Evolutionary conservation across 345 rosid genomes (phyloP).

Genomic region (Turnera subulata): DNA sequence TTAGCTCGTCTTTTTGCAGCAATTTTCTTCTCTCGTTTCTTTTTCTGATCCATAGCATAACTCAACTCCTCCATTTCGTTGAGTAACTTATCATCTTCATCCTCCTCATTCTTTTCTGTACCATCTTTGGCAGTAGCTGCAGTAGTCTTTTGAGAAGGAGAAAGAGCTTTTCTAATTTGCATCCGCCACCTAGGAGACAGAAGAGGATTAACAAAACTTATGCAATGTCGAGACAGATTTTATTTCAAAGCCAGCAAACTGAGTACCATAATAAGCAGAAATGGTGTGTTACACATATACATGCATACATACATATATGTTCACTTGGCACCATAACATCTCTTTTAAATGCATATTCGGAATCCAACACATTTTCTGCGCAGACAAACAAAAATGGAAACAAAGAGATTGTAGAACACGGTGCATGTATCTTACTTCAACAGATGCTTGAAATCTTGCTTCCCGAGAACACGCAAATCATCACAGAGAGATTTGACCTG

Average conservation of each 20-base stretch:
- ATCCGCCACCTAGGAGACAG: slow-evolving; percentile 71
- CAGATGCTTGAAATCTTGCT: slow-evolving; percentile 89
- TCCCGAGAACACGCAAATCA: slow-evolving; percentile 83
- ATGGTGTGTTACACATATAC: no score
- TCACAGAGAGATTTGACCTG: slow-evolving; percentile 85
- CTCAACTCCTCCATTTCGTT: slow-evolving; percentile 94
- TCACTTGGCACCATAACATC: not conserved
- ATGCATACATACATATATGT: no score
- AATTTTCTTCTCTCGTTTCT: slow-evolving; percentile 72
- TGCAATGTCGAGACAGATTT: not conserved
- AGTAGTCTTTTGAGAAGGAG: slow-evolving; percentile 57
- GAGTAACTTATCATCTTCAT: slow-evolving; percentile 78
- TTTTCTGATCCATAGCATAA: slow-evolving; percentile 64
- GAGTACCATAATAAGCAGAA: not conserved
- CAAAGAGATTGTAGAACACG: no score
- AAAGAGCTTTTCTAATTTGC: slow-evolving; percentile 67
- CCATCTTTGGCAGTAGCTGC: slow-evolving; percentile 31
- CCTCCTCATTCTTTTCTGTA: slow-evolving; percentile 44
- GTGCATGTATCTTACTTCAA: slow-evolving; percentile 58
- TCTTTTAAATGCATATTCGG: not conserved
- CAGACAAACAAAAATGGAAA: not conserved
- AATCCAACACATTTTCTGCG: not conserved
- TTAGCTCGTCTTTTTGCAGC: slow-evolving; percentile 73
- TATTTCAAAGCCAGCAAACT: not conserved
- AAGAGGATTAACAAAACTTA: not conserved